Conservation (phyloP, 2,329 filamentous ascomycete species). For the Sclerotinia nivalis region DNA sequence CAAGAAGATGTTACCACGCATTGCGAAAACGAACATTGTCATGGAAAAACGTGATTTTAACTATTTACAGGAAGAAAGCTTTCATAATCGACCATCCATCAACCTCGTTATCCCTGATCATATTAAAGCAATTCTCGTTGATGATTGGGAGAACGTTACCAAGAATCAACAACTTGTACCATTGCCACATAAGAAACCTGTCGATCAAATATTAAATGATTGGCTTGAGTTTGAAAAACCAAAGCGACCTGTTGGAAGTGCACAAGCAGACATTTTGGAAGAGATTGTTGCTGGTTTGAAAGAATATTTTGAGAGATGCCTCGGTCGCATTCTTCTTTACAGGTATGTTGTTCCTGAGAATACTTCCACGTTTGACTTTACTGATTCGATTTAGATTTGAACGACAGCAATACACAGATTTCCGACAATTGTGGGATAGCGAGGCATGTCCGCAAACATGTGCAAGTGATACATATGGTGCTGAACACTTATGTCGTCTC, state of each 20-base stretch:
- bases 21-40: slow-evolving; percentile 1
- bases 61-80: slow-evolving; percentile 74
- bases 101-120: slow-evolving; percentile 84
- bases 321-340: slow-evolving; percentile 88
- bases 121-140: slow-evolving; percentile 88
- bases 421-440: slow-evolving; percentile 68
- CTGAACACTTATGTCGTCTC: slow-evolving; percentile 85
- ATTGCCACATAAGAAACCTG: slow-evolving; percentile 74
- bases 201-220: slow-evolving; percentile 75
- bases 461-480: slow-evolving; percentile 82
- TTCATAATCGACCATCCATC: slow-evolving; percentile 80
- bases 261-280: slow-evolving; percentile 81
- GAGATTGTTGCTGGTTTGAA: slow-evolving; percentile 84
- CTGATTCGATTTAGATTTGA: slow-evolving; percentile 66
- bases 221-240: slow-evolving; percentile 72
- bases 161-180: slow-evolving; percentile 90
- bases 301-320: slow-evolving; percentile 90
- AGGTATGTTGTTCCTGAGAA: slow-evolving; percentile 47
- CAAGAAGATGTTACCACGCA: slow-evolving; percentile 14
- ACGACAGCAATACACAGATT: slow-evolving; percentile 79
- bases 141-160: slow-evolving; percentile 98
- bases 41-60: slow-evolving; percentile 19
- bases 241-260: slow-evolving; percentile 64
- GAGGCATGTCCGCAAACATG: slow-evolving; percentile 66
- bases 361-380: background rate